Base-by-base conservation (phyloP, 2,329 filamentous ascomycete genomes). In the Dryadomyces quercus-mongolicae region DNA sequence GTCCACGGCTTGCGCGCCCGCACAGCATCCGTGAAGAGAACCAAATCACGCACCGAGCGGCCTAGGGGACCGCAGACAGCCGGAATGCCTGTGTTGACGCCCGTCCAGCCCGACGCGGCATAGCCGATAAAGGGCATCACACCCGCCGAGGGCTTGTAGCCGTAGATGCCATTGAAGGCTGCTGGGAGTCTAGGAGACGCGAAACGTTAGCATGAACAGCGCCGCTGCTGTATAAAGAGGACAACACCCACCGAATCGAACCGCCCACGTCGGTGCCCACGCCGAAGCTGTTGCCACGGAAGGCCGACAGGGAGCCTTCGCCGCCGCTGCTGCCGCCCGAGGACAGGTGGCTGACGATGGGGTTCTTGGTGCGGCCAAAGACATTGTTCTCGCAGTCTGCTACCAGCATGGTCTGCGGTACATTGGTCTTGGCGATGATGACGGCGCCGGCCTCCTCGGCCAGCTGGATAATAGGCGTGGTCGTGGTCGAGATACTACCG, bases 221-320 rank as follows among this genome's bases (percentile, higher is more conserved):
- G 34, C 8, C 3, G 7, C 36, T 8, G 12, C 12, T 8, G 12
- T 5, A 10, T 42, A 5, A 42, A 10, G 4, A 31, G 8, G 25
- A 31, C 25, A 31, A 8, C 20, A 38, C 47, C 25, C 36, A 49
- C 48, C 66, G 55, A 13, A 59, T 57, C 3, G 52, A 56, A 0
- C 57, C 56, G 7, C 52, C 65, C 42, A 69, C 66, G 44, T 71
- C 68, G 47, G 1, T 66, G 62, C 13, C 74, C 66, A 18, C 74
- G 70, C 81, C 81, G 82, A 57, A 13, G 18, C 40, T n/a, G 5
- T 68, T 70, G 3, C 66, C 70, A 1, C 65, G 61, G 6, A 69
- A 61, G 1, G 64, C 66, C 12, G 67, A 56, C 4, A 71, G 54
- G 0, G 67, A 67, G 12, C 64, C 69, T 55, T 71, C 68, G 7